Conservation (phyloP, 495 filamentous ascomycete species). For the Neurospora tetraspora region DNA sequence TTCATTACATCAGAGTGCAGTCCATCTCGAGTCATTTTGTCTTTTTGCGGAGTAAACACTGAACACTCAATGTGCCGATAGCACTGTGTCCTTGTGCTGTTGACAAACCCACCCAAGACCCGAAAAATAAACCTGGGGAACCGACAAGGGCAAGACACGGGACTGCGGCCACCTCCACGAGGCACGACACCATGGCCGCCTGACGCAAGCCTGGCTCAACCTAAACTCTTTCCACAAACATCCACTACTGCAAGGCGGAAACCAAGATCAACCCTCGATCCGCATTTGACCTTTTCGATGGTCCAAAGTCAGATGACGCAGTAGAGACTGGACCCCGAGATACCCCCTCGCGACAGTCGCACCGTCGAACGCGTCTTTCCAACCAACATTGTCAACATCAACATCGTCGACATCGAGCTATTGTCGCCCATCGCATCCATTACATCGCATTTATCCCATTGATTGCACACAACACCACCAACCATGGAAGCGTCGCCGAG, state of each 20-base stretch:
- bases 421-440: conserved; percentile 1
- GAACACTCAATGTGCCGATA: not conserved
- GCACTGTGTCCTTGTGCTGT: not conserved
- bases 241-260: not conserved
- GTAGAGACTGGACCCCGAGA: not conserved
- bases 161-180: not conserved
- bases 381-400: not conserved
- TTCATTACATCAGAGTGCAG: not conserved
- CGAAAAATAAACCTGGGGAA: not conserved
- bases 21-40: not conserved
- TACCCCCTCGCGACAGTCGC: not conserved
- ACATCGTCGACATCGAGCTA: not conserved
- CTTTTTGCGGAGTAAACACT: not conserved
- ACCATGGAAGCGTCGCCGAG: conserved; percentile 15
- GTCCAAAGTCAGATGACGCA: not conserved
- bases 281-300: not conserved
- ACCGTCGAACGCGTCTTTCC: not conserved
- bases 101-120: not conserved
- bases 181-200: not conserved
- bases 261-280: not conserved
- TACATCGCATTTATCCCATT: conserved; percentile 10
- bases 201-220: too few relatives aligned
- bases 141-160: not conserved
- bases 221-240: not conserved
- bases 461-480: conserved; percentile 8